Evolutionary conservation across 768 basidiomycete species (phyloP), one percentile per base, ranked within the genome.

Genomic region (Clavulina sp.): DNA sequence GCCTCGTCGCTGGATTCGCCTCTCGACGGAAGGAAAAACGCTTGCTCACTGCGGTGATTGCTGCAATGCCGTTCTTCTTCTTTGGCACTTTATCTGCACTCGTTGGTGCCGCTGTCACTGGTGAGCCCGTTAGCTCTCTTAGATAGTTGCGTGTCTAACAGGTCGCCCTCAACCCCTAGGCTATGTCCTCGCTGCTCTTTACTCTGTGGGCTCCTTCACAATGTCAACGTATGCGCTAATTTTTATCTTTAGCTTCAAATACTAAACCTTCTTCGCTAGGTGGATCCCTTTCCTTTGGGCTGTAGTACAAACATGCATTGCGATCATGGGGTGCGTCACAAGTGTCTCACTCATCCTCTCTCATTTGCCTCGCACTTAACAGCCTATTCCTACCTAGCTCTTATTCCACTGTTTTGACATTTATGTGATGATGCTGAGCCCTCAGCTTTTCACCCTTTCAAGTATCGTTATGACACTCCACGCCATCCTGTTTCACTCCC

Each of bases 281-380:
- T 55, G 54, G 54, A 53, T 55, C 3, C 54, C 54, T 16, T 54
- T 55, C 30, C 38, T 55, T n/a, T 55, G 54, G 54, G 38, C 54
- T 7, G 23, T 54, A 9, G 54, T 55, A 9, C 31, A 57, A 32
- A 55, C 54, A 3, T 26, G 54, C 6, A 47, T 54, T 38, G 40
- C 54, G 19, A 54, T 55, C 4, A 54, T 55, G 32, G 53, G 54
- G 54, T 55, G 36, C 41, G 43, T 55, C 46, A 29, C 28, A n/a
- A n/a, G n/a, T 19, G 23, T 51, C 9, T 31, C 34, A n/a, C 19
- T 13, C 28, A 54, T 1, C 50, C 18, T 28, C 21, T 52, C 13
- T 4, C 28, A 16, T 19, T 54, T 49, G 21, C 29, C 5, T 6
- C 4, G 9, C 18, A 48, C 2, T 19, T n/a, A 21, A n/a, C 49